phyloP scores from a whole-genome alignment of 2,329 filamentous ascomycete genomes.

The Trichoderma gracile region DNA sequence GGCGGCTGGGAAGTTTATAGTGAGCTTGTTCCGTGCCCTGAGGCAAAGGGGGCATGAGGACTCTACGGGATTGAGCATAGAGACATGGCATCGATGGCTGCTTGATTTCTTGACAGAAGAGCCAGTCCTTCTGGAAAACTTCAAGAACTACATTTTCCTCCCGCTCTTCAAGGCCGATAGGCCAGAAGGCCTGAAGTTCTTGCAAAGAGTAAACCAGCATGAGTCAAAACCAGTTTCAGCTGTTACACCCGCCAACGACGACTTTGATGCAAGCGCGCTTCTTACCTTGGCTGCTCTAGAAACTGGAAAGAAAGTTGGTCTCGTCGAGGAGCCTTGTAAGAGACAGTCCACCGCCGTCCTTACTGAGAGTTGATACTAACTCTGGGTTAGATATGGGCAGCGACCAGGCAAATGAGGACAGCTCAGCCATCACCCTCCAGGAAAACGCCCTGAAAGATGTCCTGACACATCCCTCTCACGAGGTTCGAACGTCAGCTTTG shows the following conservation, averaged over 20 bases:
- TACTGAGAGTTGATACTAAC: conserved; percentile 28
- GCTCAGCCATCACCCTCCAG: conserved; percentile 39
- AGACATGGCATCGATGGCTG: conserved; percentile 59
- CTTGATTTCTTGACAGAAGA: conserved; percentile 51
- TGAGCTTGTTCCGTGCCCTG: conserved; percentile 55
- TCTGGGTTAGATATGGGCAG: conserved; percentile 34
- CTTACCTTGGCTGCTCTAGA: conserved; percentile 69
- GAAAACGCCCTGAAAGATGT: conserved; percentile 53
- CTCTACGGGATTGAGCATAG: conserved; percentile 38
- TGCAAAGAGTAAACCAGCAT: conserved; percentile 58
- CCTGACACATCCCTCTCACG: conserved; percentile 57
- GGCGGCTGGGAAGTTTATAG: conserved; percentile 61
- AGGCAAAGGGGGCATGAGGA: conserved; percentile 36
- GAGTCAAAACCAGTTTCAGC: conserved; percentile 49
- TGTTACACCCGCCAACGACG: conserved; percentile 43
- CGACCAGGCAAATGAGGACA: conserved; percentile 29
- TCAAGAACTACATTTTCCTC: conserved; percentile 65
- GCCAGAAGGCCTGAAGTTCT: conserved; percentile 54
- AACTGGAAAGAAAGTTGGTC: conserved; percentile 67
- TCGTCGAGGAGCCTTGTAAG: conserved; percentile 67
- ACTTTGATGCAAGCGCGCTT: conserved; percentile 55
- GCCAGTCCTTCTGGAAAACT: conserved; percentile 57
- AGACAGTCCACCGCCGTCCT: no score
- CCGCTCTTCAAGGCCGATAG: conserved; percentile 63
- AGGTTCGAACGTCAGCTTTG: conserved; percentile 76